phyloP scores from a whole-genome alignment of 805 yeast species.

The Spathaspora gorwiae region DNA sequence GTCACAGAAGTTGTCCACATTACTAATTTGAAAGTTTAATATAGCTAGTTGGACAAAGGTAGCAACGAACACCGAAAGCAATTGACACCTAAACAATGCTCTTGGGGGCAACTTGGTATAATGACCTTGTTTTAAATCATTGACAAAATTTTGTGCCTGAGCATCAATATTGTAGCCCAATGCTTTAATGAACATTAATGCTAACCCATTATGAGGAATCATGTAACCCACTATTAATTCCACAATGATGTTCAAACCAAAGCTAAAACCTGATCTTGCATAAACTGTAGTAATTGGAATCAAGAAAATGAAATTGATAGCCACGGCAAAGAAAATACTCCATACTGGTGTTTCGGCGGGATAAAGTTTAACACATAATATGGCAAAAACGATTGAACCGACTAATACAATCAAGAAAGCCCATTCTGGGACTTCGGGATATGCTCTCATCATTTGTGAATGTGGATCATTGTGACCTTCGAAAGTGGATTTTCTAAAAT shows the following conservation, averaged over 20 bases:
- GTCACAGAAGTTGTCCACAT: conserved; percentile 16
- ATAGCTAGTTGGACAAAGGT: conserved; percentile 20
- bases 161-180: conserved; percentile 25
- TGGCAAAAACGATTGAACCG: conserved; percentile 25
- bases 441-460: conserved; percentile 24
- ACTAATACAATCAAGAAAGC: conserved; percentile 20
- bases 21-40: conserved; percentile 15
- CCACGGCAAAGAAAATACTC: conserved; percentile 52
- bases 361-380: conserved; percentile 24
- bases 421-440: conserved; percentile 37
- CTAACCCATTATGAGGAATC: conserved; percentile 21
- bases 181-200: conserved; percentile 18
- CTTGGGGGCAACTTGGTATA: conserved; percentile 40
- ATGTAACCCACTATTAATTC: conserved; percentile 44
- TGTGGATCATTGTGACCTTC: conserved; percentile 22
- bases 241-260: conserved; percentile 50
- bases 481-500: conserved; percentile 8
- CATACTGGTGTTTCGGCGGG: conserved; percentile 54
- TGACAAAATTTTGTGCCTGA: conserved; percentile 26
- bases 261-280: conserved; percentile 44
- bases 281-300: conserved; percentile 47
- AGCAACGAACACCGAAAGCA: conserved; percentile 16
- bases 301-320: conserved; percentile 46
- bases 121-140: conserved; percentile 30
- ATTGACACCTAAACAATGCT: conserved; percentile 31